Evolutionary conservation across 306 rosid species (phyloP).

Genomic region (Luffa acutangula): DNA sequence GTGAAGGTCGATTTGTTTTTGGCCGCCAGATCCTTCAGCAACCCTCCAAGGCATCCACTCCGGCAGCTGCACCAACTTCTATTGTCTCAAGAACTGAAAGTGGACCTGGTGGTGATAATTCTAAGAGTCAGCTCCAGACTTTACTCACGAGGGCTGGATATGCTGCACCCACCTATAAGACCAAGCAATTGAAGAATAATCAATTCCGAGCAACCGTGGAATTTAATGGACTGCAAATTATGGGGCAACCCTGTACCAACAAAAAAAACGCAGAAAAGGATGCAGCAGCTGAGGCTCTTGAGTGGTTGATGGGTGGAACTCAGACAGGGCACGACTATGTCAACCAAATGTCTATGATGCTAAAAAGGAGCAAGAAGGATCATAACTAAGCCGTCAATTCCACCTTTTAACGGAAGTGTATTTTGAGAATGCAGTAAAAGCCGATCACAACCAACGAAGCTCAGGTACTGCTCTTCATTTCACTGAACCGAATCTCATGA

Average conservation of each 20-base stretch:
- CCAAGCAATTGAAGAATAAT: constrained; percentile 47
- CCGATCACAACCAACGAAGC: not conserved
- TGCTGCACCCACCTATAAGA: constrained; percentile 62
- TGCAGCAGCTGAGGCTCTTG: constrained; percentile 90
- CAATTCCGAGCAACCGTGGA: constrained; percentile 68
- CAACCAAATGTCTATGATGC: constrained; percentile 58
- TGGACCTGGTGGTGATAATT: constrained; percentile 97
- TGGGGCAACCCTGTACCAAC: constrained; percentile 79
- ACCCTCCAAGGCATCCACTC: constrained; percentile 29
- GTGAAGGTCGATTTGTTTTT: constrained; percentile 68
- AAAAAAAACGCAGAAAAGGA: constrained; percentile 94
- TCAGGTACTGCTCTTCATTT: constrained; percentile 1
- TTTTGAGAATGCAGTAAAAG: not conserved
- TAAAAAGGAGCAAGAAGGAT: constrained; percentile 80
- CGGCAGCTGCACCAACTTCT: constrained; percentile 33
- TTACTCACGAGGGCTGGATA: constrained; percentile 82
- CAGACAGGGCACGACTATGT: constrained; percentile 39
- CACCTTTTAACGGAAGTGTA: not conserved
- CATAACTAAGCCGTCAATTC: constrained; percentile 24
- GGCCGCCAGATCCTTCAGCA: constrained; percentile 43
- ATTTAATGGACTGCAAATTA: constrained; percentile 63
- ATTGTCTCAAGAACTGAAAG: constrained; percentile 72
- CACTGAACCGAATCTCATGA: not conserved
- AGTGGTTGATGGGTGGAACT: constrained; percentile 69
- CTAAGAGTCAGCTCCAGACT: constrained; percentile 94